These are phyloP conservation scores for Didymellaceae sp. DNA, from an alignment of 2,329 filamentous ascomycete genomes.

Conservation along the genomic window DNA sequence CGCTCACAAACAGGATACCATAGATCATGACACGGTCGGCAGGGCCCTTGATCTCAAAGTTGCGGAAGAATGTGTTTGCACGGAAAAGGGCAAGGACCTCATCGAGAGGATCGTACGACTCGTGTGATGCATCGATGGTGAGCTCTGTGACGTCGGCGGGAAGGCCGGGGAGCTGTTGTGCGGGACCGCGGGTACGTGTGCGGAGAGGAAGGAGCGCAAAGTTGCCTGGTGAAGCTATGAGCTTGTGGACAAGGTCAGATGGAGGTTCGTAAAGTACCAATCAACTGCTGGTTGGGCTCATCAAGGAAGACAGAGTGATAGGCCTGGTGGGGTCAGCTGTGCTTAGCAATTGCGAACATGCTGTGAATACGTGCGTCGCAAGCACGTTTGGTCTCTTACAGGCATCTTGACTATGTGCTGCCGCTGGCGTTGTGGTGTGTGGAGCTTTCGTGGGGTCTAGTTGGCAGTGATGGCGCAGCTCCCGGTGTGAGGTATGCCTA, in stretches of 20 bases:
- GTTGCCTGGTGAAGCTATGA: conserved; percentile 66
- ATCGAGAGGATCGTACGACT: conserved; percentile 95
- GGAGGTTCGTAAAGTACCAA: conserved; percentile 54
- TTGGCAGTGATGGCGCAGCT: conserved; percentile 38
- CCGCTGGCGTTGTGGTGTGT: conserved; percentile 22
- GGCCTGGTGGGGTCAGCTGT: conserved; percentile 64
- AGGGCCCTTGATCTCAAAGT: conserved; percentile 97
- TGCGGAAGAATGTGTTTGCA: conserved; percentile 98
- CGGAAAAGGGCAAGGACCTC: conserved; percentile 93
- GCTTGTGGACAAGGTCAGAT: not conserved
- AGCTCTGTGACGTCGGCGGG: conserved; percentile 61
- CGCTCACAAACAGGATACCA: conserved; percentile 92
- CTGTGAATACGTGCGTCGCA: not conserved
- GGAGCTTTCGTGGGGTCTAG: conserved; percentile 29
- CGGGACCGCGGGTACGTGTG: conserved; percentile 93
- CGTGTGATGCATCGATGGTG: conserved; percentile 77
- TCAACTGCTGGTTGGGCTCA: conserved; percentile 72
- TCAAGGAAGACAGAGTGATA: conserved; percentile 97
- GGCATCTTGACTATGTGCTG: conserved; percentile 52
- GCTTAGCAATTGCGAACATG: not conserved
- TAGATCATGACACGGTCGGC: conserved; percentile 95
- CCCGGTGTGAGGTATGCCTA: conserved; percentile 34
- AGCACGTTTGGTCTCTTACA: conserved; percentile 40
- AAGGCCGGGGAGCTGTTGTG: conserved; percentile 76
- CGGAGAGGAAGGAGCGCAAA: conserved; percentile 93